Conservation (phyloP, 768 basidiomycete genomes). For the Thelephora ganbajun region DNA sequence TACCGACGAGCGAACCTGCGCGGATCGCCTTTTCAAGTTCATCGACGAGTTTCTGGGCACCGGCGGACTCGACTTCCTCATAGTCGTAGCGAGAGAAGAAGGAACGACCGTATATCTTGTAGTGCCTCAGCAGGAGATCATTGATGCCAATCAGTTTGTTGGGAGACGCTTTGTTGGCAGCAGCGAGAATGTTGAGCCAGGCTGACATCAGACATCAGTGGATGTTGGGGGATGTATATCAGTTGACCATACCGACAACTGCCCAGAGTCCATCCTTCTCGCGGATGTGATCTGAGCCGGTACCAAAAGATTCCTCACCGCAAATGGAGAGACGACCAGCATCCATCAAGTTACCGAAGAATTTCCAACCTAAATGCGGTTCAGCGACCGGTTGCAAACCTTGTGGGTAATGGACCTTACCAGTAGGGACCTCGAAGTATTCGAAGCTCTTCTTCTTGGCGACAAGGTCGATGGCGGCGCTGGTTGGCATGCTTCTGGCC, state of each 20-base stretch:
- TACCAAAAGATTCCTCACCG: constrained; percentile 98
- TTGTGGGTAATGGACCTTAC: constrained; percentile 23
- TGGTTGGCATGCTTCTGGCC: constrained; percentile 95
- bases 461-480: constrained; percentile 91
- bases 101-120: constrained; percentile 85
- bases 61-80: constrained; percentile 89
- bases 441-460: constrained; percentile 89
- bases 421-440: constrained; percentile 93
- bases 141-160: constrained; percentile 80
- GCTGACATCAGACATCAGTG: constrained; percentile 29
- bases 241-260: constrained; percentile 55
- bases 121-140: constrained; percentile 79
- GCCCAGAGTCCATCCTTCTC: constrained; percentile 99
- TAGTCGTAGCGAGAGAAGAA: constrained; percentile 99
- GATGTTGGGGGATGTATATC: neutral
- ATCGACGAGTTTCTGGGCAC: constrained; percentile 75
- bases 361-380: constrained; percentile 76
- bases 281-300: constrained; percentile 98
- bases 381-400: neutral
- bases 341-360: constrained; percentile 99
- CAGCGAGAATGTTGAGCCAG: constrained; percentile 94
- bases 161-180: constrained; percentile 64
- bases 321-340: constrained; percentile 96
- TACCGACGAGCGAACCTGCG: constrained; percentile 52
- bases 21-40: constrained; percentile 62